Conservation (phyloP, 176 grass and related monocot genomes). For the Rhynchospora breviuscula region DNA sequence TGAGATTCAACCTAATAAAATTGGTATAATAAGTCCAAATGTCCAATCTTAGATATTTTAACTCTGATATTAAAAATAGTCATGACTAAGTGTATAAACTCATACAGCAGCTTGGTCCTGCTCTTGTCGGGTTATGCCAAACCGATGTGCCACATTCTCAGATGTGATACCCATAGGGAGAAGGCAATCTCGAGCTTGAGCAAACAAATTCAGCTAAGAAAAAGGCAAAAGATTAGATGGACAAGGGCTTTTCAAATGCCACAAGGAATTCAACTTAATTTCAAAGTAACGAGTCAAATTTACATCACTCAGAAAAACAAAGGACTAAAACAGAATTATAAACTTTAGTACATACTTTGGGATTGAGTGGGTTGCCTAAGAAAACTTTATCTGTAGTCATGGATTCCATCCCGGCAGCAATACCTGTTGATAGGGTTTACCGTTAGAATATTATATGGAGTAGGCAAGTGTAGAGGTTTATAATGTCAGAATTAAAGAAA, state of each 20-base stretch:
- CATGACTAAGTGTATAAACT: conserved; percentile 14
- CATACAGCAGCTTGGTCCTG: conserved; percentile 79
- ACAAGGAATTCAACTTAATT: neutral
- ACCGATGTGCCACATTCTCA: conserved; percentile 86
- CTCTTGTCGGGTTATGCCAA: conserved; percentile 71
- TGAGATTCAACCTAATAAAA: conserved; percentile 84
- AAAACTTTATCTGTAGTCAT: conserved; percentile 58
- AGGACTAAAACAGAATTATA: neutral
- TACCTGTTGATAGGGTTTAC: conserved; percentile 39
- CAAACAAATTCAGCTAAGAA: conserved; percentile 60
- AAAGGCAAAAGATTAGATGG: conserved; percentile 22
- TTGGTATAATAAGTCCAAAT: conserved; percentile 24
- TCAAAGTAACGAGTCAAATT: neutral
- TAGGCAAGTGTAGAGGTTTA: neutral
- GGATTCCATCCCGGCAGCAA: conserved; percentile 88
- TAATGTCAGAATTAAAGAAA: neutral
- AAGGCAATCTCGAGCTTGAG: conserved; percentile 85
- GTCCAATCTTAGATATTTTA: neutral
- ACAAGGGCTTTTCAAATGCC: conserved; percentile 22
- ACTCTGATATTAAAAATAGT: neutral
- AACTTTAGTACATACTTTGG: conserved; percentile 48
- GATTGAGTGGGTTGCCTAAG: conserved; percentile 41
- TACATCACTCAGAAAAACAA: neutral
- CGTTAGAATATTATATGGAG: neutral
- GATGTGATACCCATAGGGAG: conserved; percentile 94